phyloP scores from a whole-genome alignment of 2,329 filamentous ascomycete species.

The Clarireedia homoeocarpa region DNA sequence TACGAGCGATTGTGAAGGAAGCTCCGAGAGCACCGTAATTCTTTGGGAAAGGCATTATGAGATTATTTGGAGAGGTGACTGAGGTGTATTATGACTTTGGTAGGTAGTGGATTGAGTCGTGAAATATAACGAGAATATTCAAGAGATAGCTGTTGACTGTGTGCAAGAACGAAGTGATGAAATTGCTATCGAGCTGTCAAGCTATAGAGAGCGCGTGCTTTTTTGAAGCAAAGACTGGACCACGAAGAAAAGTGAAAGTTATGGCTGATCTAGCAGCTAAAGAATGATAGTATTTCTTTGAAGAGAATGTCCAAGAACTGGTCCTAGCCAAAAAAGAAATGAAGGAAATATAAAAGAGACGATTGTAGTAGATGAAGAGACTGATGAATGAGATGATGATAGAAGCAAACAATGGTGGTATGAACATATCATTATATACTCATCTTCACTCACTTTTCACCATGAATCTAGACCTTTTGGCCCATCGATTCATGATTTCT shows the following conservation, averaged over 20 bases:
- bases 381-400: conserved; percentile 22
- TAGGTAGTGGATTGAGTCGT: not conserved
- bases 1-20: conserved; percentile 67
- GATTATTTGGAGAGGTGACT: not conserved
- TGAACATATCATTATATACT: conserved; percentile 25
- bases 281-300: conserved; percentile 20
- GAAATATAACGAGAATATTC: not conserved
- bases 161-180: not conserved
- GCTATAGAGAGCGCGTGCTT: not conserved
- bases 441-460: conserved; percentile 11
- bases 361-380: conserved; percentile 22
- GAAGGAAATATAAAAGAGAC: conserved; percentile 14
- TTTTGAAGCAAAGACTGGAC: not conserved
- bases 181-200: not conserved
- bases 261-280: conserved; percentile 25
- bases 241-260: conserved; percentile 11
- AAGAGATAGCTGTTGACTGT: not conserved
- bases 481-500: conserved; percentile 8
- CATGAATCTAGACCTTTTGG: conserved; percentile 1
- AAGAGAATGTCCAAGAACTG: conserved; percentile 22
- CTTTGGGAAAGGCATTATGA: conserved; percentile 13
- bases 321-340: conserved; percentile 13
- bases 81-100: not conserved
- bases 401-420: conserved; percentile 20
- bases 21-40: conserved; percentile 60